phyloP scores from a whole-genome alignment of 176 grass and related monocot species.

The Oryza meyeriana region DNA sequence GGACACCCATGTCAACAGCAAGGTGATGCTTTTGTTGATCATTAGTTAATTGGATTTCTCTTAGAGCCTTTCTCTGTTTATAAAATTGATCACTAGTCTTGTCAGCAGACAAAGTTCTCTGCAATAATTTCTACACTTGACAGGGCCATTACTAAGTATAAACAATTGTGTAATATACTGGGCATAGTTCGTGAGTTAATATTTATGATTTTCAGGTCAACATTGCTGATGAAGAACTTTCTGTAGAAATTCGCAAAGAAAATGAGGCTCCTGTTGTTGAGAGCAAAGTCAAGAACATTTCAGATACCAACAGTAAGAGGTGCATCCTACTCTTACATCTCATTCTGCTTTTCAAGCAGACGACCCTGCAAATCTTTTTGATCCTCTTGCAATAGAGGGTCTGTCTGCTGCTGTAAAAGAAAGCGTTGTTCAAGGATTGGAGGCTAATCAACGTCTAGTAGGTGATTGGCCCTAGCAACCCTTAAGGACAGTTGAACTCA shows the following conservation, averaged over 20 bases:
- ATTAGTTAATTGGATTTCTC: slow-evolving; percentile 14
- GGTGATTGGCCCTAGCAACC: slow-evolving; percentile 76
- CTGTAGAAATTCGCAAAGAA: slow-evolving; percentile 43
- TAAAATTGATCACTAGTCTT: background rate
- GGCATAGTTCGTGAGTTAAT: slow-evolving; percentile 3
- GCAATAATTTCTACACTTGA: too few species aligned
- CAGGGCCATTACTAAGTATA: background rate
- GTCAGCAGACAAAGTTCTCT: background rate
- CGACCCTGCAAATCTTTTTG: slow-evolving; percentile 85
- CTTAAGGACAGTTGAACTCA: slow-evolving; percentile 73
- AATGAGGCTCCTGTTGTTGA: slow-evolving; percentile 57
- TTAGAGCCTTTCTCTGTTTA: background rate
- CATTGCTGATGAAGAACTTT: slow-evolving; percentile 36
- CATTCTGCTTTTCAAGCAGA: slow-evolving; percentile 45
- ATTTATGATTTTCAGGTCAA: slow-evolving; percentile 49
- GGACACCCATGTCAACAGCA: background rate
- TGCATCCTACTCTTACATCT: slow-evolving; percentile 43
- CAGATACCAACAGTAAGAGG: slow-evolving; percentile 31
- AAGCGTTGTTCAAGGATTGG: slow-evolving; percentile 45
- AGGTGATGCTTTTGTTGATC: slow-evolving; percentile 14
- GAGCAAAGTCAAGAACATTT: slow-evolving; percentile 18
- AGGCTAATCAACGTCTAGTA: slow-evolving; percentile 51
- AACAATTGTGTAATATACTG: slow-evolving; percentile 1
- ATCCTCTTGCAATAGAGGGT: slow-evolving; percentile 83
- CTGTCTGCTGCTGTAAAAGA: slow-evolving; percentile 53